Base-by-base conservation (phyloP, 495 filamentous ascomycete genomes). In the Xylaria acuta region DNA sequence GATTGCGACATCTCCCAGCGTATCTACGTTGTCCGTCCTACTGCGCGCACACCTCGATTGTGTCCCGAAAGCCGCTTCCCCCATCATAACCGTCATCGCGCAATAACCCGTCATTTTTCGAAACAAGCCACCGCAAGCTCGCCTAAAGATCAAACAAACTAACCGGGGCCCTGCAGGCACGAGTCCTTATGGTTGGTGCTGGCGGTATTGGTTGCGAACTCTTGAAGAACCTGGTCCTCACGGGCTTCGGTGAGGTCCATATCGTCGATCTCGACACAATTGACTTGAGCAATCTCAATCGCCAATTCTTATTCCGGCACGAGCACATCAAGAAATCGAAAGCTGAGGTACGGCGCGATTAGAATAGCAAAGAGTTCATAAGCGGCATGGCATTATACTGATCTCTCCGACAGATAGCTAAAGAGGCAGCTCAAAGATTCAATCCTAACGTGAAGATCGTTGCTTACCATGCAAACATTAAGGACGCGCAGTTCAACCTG, bases 271-370 rank as follows among this genome's bases (percentile, higher is more conserved):
- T 99, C 41, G 96, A 99, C 79, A 99, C 96, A 0, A 98, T 99
- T 80, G 96, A 99, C 76, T 85, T 99, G 6, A 97, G 93, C 84
- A 99, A 99, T 76, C 87, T 99, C 60, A 99, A 99, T 77, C 93
- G 96, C 22, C 96, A 99, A 79, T 99, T 99, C 76, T 90, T 99
- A 62, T 99, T 99, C 83, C 89, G 95, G 56, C 92, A 95, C 76
- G 94, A 98, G 77, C 96, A 99, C 77, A 98, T 99, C 82, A 97
- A 97, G 79, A 97, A 97, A 78, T 88, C 96, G 7, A 99, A 99
- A 79, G 95, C 96, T 71, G 83, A 97, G 83, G 96, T 97, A 85
- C 74, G 92, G 82, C 40, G 65, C n/a, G 45, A 69, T 30, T 11
- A 14, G 14, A 59, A 40, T 20, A 71, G 9, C 38, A 58, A 56